phyloP scores from a whole-genome alignment of 2,329 filamentous ascomycete species.

The Oidium heveae region DNA sequence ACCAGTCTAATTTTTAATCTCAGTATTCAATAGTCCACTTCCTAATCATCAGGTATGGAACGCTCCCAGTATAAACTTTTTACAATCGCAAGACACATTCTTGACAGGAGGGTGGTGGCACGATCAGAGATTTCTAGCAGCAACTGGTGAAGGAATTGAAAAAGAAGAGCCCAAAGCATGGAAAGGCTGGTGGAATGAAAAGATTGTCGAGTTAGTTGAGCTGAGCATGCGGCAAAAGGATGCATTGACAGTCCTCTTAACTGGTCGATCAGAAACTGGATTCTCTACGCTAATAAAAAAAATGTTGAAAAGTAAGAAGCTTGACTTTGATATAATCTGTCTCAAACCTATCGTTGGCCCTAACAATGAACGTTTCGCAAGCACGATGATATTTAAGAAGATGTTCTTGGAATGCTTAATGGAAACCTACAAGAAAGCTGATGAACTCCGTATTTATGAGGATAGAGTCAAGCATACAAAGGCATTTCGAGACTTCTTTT shows the following conservation, averaged over 20 bases:
- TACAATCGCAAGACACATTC: constrained; percentile 54
- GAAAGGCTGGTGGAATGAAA: constrained; percentile 94
- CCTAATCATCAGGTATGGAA: constrained; percentile 82
- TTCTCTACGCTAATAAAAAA: constrained; percentile 61
- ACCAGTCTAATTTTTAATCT: neutral
- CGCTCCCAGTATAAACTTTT: constrained; percentile 45
- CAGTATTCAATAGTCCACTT: constrained; percentile 75
- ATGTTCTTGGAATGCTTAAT: constrained; percentile 55
- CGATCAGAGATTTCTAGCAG: constrained; percentile 59
- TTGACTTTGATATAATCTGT: constrained; percentile 71
- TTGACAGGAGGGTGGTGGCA: constrained; percentile 92
- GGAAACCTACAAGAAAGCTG: constrained; percentile 60
- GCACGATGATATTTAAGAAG: constrained; percentile 85
- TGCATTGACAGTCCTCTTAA: constrained; percentile 63
- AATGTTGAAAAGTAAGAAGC: constrained; percentile 50
- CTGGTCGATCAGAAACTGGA: constrained; percentile 53
- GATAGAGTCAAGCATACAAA: constrained; percentile 44
- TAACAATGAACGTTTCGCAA: constrained; percentile 49
- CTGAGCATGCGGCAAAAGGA: constrained; percentile 67
- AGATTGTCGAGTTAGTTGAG: constrained; percentile 54
- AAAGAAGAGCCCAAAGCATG: constrained; percentile 64
- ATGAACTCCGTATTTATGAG: constrained; percentile 59
- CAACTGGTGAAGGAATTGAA: constrained; percentile 62
- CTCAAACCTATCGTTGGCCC: constrained; percentile 72
- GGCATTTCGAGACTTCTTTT: constrained; percentile 66